Evolutionary conservation across 805 yeast species (phyloP).

Genomic region (Lipomyces starkeyi): DNA sequence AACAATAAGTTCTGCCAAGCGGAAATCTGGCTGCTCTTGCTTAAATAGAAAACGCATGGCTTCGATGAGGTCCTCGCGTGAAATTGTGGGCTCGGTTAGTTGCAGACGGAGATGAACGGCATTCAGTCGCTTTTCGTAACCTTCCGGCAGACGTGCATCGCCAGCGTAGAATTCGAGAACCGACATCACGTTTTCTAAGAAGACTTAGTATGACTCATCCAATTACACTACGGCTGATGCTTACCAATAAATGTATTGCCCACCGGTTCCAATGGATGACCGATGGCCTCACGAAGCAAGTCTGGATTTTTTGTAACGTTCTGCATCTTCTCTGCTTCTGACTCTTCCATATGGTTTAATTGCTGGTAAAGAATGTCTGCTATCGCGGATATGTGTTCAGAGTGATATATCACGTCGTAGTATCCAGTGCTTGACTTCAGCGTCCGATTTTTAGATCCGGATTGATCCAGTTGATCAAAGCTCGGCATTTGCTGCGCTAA

Average conservation of each 20-base stretch:
- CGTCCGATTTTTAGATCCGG: background rate
- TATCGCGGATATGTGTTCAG: slow-evolving; percentile 1
- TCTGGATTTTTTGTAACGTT: background rate
- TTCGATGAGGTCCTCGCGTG: slow-evolving; percentile 17
- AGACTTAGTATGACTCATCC: background rate
- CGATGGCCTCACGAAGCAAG: slow-evolving; percentile 10
- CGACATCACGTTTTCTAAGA: background rate
- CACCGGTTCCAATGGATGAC: background rate
- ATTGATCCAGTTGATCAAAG: slow-evolving; percentile 9
- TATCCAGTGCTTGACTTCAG: background rate
- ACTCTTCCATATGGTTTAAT: background rate
- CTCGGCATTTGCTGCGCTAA: slow-evolving; percentile 21
- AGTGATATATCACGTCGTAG: slow-evolving; percentile 8
- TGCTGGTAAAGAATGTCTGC: background rate
- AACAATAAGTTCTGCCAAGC: slow-evolving; percentile 2
- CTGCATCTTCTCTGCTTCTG: background rate
- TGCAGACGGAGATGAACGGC: slow-evolving; percentile 15
- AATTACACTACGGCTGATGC: background rate
- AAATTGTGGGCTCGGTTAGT: slow-evolving; percentile 9
- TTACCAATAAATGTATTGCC: background rate
- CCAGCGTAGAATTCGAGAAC: slow-evolving; percentile 8
- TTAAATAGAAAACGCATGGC: slow-evolving; percentile 13
- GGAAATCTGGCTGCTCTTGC: background rate
- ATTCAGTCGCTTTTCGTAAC: background rate
- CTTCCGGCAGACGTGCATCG: slow-evolving; percentile 2